These are phyloP conservation scores for Colletotrichum eleusines DNA, from an alignment of 2,329 filamentous ascomycete genomes.

Conservation along the genomic window DNA sequence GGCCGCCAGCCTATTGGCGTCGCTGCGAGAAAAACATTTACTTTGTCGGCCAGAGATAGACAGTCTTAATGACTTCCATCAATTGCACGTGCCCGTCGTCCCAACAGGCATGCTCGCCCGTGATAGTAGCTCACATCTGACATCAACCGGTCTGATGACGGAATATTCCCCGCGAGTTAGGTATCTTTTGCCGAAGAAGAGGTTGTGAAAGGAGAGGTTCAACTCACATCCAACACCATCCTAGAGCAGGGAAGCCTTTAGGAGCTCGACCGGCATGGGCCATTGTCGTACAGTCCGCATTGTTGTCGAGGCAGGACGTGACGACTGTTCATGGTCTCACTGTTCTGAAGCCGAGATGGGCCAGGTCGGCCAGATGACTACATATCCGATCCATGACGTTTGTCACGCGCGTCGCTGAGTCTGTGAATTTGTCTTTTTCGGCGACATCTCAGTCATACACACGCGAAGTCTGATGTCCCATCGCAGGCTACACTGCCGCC, in stretches of 20 bases:
- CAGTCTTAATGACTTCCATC: neutral
- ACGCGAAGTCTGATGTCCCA: neutral
- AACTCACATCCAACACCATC: no score
- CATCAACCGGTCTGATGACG: no score
- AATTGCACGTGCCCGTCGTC: neutral
- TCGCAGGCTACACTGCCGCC: neutral
- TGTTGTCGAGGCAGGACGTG: neutral
- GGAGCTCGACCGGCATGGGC: neutral
- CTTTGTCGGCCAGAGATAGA: neutral
- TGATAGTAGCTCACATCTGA: neutral
- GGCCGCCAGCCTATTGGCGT: neutral
- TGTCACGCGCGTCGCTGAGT: neutral
- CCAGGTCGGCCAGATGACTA: neutral
- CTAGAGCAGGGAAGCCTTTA: neutral
- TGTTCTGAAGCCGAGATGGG: neutral
- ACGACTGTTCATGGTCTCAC: neutral
- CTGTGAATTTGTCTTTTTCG: no score
- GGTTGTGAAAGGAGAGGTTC: neutral
- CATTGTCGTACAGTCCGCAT: neutral
- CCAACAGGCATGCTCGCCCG: neutral
- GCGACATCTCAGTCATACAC: neutral
- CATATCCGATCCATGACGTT: neutral
- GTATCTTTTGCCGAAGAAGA: neutral
- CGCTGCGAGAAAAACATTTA: neutral
- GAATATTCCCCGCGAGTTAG: neutral